Conservation (phyloP, 202 grass and related monocot genomes). For the Cymbopogon flexuosus region DNA sequence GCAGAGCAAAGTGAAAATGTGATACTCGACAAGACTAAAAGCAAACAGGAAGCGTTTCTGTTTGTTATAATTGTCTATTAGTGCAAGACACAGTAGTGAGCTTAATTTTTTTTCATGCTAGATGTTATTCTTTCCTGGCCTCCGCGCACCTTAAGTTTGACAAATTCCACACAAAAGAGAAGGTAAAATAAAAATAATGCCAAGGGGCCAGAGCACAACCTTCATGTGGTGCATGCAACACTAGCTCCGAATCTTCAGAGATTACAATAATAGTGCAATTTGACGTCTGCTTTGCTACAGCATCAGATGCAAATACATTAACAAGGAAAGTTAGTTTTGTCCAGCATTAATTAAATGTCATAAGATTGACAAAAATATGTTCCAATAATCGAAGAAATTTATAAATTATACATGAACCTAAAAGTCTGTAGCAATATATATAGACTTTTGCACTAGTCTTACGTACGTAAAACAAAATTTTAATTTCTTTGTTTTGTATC, state of each 20-base stretch:
- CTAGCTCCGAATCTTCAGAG: slow-evolving; percentile 36
- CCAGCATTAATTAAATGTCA: neutral
- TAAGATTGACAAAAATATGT: slow-evolving; percentile 23
- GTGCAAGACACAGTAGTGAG: slow-evolving; percentile 11
- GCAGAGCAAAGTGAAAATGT: slow-evolving; percentile 24
- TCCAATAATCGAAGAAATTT: slow-evolving; percentile 3
- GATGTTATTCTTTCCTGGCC: slow-evolving; percentile 24
- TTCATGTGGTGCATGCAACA: slow-evolving; percentile 41
- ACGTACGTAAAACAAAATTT: neutral
- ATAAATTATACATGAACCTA: slow-evolving; percentile 6
- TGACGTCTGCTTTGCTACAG: slow-evolving; percentile 45
- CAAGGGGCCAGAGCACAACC: slow-evolving; percentile 25
- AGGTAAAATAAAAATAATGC: neutral
- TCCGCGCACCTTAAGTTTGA: slow-evolving; percentile 25
- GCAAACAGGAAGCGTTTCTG: slow-evolving; percentile 18
- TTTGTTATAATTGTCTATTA: slow-evolving; percentile 20
- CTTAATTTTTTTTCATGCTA: neutral
- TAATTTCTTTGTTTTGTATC: neutral
- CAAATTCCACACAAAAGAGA: slow-evolving; percentile 35
- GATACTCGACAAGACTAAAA: slow-evolving; percentile 40
- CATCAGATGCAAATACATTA: slow-evolving; percentile 53
- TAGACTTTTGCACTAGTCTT: neutral
- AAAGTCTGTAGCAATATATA: neutral
- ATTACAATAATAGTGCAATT: slow-evolving; percentile 45
- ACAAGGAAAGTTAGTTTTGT: slow-evolving; percentile 22